Evolutionary conservation across 768 basidiomycete species (phyloP).

Genomic region (Russula abietina): DNA sequence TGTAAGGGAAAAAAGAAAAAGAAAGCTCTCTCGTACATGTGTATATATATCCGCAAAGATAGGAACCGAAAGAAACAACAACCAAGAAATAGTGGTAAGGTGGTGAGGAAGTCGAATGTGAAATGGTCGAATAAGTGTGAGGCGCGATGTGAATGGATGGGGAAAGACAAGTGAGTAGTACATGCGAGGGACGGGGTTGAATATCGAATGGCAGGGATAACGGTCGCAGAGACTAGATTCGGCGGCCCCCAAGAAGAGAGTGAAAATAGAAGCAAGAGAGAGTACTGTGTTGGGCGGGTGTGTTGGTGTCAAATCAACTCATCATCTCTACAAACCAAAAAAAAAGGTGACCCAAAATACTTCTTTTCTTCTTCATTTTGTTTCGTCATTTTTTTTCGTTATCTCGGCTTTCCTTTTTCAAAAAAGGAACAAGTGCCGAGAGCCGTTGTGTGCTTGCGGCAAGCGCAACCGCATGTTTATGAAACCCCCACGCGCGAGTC

Average conservation of each 20-base stretch:
- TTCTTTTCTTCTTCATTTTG: background rate
- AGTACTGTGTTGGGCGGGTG: background rate
- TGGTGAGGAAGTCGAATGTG: background rate
- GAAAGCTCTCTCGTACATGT: background rate
- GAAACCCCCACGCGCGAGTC: background rate
- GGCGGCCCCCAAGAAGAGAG: background rate
- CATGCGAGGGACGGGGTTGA: background rate
- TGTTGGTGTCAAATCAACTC: background rate
- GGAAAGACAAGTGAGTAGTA: background rate
- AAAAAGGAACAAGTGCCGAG: too few species aligned
- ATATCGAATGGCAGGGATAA: background rate
- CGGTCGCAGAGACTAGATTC: background rate
- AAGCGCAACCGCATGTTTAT: background rate
- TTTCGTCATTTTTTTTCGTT: background rate
- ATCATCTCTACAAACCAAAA: background rate
- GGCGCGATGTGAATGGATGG: background rate
- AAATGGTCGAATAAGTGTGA: background rate
- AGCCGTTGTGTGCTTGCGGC: too few species aligned
- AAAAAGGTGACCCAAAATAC: background rate
- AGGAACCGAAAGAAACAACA: background rate
- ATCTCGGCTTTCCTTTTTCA: background rate
- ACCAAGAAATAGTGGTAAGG: background rate
- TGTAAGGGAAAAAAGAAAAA: too few species aligned
- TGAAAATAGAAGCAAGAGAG: background rate
- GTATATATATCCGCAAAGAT: background rate